phyloP scores from a whole-genome alignment of 805 yeast genomes.

The Wickerhamiella sorbophila region DNA sequence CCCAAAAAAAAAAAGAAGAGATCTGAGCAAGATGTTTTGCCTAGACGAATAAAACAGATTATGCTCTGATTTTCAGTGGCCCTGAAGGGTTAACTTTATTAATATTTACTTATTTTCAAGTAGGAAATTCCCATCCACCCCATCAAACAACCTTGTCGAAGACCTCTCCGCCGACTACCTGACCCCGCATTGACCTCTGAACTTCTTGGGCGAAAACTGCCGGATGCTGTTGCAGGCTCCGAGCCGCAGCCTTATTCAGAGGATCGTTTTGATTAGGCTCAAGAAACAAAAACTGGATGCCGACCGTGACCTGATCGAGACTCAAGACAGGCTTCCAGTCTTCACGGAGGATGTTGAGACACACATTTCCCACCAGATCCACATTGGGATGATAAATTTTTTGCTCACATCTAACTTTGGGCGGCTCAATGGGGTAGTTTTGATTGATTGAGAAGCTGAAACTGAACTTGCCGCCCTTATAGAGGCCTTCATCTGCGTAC shows the following conservation, averaged over 20 bases:
- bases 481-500: slow-evolving; percentile 59
- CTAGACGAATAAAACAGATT: background rate
- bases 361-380: slow-evolving; percentile 78
- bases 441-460: slow-evolving; percentile 55
- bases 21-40: no score
- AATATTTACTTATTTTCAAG: background rate
- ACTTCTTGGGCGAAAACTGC: slow-evolving; percentile 44
- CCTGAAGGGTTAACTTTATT: background rate
- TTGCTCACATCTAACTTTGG: slow-evolving; percentile 57
- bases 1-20: no score
- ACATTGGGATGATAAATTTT: slow-evolving; percentile 89
- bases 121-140: background rate
- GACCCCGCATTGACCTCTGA: slow-evolving; percentile 56
- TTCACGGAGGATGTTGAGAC: slow-evolving; percentile 79
- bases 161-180: slow-evolving; percentile 37
- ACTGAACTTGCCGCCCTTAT: slow-evolving; percentile 49
- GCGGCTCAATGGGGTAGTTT: slow-evolving; percentile 85
- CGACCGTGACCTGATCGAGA: slow-evolving; percentile 67
- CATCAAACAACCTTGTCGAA: slow-evolving; percentile 44
- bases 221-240: slow-evolving; percentile 30
- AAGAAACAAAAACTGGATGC: slow-evolving; percentile 67
- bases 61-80: background rate
- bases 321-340: slow-evolving; percentile 94
- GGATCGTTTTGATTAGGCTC: slow-evolving; percentile 93
- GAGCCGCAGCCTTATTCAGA: slow-evolving; percentile 80